Percentiles rank a stretch among this genome's conserved stretches.
phyloP scores from a whole-genome alignment of 768 basidiomycete genomes.

The Gautieria morchelliformis region DNA sequence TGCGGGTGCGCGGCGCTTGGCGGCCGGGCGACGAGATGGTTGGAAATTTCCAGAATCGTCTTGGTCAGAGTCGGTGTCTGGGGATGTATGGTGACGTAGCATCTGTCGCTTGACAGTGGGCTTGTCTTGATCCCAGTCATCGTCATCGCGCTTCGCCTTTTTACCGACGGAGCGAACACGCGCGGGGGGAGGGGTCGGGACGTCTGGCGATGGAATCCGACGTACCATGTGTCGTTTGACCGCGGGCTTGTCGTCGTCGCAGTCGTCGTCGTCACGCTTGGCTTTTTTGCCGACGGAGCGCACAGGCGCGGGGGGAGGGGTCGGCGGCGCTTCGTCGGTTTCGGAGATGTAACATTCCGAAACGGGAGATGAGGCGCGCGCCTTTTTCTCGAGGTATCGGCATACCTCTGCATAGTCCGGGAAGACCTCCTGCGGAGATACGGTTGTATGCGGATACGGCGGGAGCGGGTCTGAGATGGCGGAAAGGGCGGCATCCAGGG shows the following conservation, averaged over 20 bases:
- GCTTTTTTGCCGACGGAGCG: background rate
- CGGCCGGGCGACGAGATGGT: too few relatives aligned
- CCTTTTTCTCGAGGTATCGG: background rate
- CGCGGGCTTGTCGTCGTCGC: background rate
- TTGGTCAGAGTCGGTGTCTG: too few relatives aligned
- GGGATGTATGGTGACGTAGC: too few relatives aligned
- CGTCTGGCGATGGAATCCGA: background rate
- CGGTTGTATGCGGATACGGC: background rate
- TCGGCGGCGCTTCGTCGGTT: background rate
- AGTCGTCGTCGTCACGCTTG: background rate
- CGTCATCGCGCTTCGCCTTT: background rate
- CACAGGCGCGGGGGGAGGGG: background rate
- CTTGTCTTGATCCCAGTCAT: background rate
- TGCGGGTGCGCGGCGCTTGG: too few relatives aligned
- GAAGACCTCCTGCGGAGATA: background rate
- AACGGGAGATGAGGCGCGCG: slow-evolving; percentile 1
- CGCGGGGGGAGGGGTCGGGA: background rate
- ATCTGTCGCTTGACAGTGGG: background rate
- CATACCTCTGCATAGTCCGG: slow-evolving; percentile 1
- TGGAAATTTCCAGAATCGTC: too few relatives aligned
- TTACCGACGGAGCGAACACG: background rate
- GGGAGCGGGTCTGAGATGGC: background rate
- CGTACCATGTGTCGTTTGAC: background rate
- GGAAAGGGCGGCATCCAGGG: too few relatives aligned
- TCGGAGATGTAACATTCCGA: background rate